phyloP scores from a whole-genome alignment of 176 grass and related monocot species.

The Ampelocalamus luodianensis region DNA sequence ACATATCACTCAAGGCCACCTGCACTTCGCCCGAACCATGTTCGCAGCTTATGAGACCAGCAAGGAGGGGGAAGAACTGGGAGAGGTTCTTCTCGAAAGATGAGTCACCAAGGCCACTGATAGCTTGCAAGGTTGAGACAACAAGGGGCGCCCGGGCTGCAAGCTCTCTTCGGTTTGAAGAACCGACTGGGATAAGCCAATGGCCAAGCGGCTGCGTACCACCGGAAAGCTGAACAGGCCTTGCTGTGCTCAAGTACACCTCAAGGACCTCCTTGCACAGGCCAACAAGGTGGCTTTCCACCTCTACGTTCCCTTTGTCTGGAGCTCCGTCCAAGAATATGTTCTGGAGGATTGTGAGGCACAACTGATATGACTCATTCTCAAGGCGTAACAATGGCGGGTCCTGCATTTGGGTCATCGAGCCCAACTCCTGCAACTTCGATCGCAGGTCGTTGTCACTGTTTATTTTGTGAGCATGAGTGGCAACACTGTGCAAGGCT shows the following conservation, averaged over 20 bases:
- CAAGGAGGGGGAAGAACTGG: constrained; percentile 85
- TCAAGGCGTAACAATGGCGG: constrained; percentile 90
- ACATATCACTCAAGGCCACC: constrained; percentile 87
- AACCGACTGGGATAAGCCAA: constrained; percentile 87
- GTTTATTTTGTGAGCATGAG: constrained; percentile 95
- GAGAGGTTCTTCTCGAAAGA: constrained; percentile 82
- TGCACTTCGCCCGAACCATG: constrained; percentile 97
- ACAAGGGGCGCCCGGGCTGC: constrained; percentile 88
- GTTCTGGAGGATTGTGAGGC: constrained; percentile 87
- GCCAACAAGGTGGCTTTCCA: constrained; percentile 72
- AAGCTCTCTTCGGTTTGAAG: constrained; percentile 90
- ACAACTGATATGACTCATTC: constrained; percentile 94
- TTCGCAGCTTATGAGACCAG: constrained; percentile 88
- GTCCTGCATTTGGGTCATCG: constrained; percentile 99
- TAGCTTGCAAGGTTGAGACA: constrained; percentile 87
- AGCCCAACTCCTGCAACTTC: constrained; percentile 92
- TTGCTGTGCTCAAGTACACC: constrained; percentile 84
- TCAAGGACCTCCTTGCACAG: constrained; percentile 91
- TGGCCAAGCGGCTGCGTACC: constrained; percentile 51
- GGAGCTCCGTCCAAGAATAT: constrained; percentile 66
- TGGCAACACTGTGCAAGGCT: constrained; percentile 88
- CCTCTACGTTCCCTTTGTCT: constrained; percentile 57
- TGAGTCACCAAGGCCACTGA: constrained; percentile 63
- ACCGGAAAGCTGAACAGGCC: constrained; percentile 58
- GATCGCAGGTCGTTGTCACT: constrained; percentile 79